phyloP scores from a whole-genome alignment of 768 basidiomycete species.

The Xanthoconium purpureum region DNA sequence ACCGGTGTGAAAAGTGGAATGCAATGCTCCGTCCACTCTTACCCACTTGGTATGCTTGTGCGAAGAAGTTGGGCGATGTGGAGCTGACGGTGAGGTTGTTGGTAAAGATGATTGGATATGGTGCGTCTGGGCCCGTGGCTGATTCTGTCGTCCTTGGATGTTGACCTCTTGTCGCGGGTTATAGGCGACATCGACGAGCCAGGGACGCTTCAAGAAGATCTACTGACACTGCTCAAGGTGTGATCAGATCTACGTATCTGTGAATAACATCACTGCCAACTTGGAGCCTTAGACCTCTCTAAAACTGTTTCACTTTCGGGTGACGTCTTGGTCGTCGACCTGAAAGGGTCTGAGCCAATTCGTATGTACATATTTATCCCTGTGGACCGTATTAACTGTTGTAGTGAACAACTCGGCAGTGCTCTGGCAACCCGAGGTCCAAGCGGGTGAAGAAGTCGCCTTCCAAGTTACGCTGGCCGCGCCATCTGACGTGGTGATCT shows the following conservation, averaged over 20 bases:
- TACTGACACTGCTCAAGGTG: constrained; percentile 73
- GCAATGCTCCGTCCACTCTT: constrained; percentile 72
- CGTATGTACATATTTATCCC: constrained; percentile 40
- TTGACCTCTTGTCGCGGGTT: constrained; percentile 25
- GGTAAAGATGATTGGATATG: constrained; percentile 79
- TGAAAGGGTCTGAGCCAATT: constrained; percentile 60
- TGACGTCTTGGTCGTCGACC: constrained; percentile 56
- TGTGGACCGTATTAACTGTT: constrained; percentile 5
- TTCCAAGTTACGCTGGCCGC: constrained; percentile 74
- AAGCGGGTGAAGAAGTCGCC: constrained; percentile 57
- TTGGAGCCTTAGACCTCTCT: constrained; percentile 50
- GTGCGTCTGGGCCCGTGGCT: constrained; percentile 41
- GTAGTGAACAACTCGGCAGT: constrained; percentile 62
- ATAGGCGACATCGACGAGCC: constrained; percentile 44
- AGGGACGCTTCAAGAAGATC: constrained; percentile 59
- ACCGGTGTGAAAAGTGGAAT: constrained; percentile 82
- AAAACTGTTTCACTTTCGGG: constrained; percentile 65
- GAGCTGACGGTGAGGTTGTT: constrained; percentile 74
- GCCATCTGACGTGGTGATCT: constrained; percentile 45
- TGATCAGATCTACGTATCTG: constrained; percentile 2
- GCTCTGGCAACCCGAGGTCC: constrained; percentile 68
- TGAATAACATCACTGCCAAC: neutral
- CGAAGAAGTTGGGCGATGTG: constrained; percentile 71
- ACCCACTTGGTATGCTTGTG: constrained; percentile 78
- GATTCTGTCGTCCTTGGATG: neutral